phyloP scores from a whole-genome alignment of 2,329 filamentous ascomycete genomes.

The Akanthomyces uredinophilus region DNA sequence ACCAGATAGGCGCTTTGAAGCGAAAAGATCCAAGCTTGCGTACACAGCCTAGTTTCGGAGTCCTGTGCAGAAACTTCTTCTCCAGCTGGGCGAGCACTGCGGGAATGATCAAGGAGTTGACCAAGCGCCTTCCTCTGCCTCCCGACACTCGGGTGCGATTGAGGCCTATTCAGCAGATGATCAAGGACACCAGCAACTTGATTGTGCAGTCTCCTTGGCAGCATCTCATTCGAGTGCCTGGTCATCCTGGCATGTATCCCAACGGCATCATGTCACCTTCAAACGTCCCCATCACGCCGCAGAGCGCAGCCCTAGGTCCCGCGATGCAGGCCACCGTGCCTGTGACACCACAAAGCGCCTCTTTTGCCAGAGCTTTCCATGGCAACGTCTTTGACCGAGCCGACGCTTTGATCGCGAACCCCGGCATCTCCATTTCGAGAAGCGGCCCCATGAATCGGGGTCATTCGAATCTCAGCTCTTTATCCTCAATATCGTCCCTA shows the following conservation, averaged over 20 bases:
- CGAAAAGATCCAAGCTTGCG: conserved; percentile 77
- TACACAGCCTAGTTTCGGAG: conserved; percentile 57
- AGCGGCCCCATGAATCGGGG: conserved; percentile 41
- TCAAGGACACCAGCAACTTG: conserved; percentile 72
- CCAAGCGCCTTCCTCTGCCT: conserved; percentile 49
- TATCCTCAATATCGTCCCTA: conserved; percentile 38
- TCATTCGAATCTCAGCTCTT: conserved; percentile 34
- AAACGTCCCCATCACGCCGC: conserved; percentile 67
- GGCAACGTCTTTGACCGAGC: conserved; percentile 58
- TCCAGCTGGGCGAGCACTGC: conserved; percentile 65
- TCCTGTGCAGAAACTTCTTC: conserved; percentile 70
- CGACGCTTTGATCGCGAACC: conserved; percentile 52
- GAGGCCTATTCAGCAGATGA: conserved; percentile 73
- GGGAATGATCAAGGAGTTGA: conserved; percentile 50
- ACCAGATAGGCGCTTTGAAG: conserved; percentile 71
- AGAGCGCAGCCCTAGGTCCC: conserved; percentile 83
- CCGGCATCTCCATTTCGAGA: conserved; percentile 54
- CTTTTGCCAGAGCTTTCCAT: conserved; percentile 50
- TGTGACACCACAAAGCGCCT: conserved; percentile 57
- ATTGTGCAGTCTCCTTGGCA: conserved; percentile 61
- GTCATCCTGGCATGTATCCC: conserved; percentile 21
- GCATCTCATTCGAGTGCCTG: conserved; percentile 32
- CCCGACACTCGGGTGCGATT: conserved; percentile 68
- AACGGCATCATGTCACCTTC: conserved; percentile 4
- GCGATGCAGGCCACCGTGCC: conserved; percentile 87